Base-by-base conservation (phyloP, 2,329 filamentous ascomycete genomes). In the Penicillium paneum region DNA sequence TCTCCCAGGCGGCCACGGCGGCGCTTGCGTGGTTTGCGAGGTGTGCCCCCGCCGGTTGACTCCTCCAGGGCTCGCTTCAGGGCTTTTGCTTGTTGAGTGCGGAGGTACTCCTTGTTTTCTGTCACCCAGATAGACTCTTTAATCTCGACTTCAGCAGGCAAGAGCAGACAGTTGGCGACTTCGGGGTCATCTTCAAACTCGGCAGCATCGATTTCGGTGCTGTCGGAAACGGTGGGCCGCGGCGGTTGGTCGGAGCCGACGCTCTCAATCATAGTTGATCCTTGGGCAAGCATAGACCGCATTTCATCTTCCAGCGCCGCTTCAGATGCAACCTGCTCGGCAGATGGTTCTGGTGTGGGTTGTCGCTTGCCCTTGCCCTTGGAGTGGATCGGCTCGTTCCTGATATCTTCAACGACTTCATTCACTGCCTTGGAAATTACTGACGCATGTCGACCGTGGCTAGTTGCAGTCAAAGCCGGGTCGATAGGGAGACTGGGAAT, bases 81-180 rank as follows among this genome's bases (percentile, higher is more conserved):
- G 7, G 88, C 81, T 72, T 94, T 96, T 56, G 89, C 85, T 67
- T 97, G 91, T 68, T 95, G 88, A 45, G 86, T 83, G 8, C 93
- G 89, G 36, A 99, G 80, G 83, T 92, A 99, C 62, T 95, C 91
- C 70, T 94, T 91, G 73, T 99, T 97, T 69, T 92, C 87, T 56
- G 93, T 92, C 40, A 96, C 86, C 94, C 94, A 99, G 49, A 97
- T 89, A 56, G 86, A 85, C 71, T 97, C 92, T 71, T 97, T 97
- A 67, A 91, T 84, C 32, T 83, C 83, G 2, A 87, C 83, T 74
- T 97, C 92, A 3, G 84, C 83, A 1, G 86, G 82, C 0, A 81
- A 83, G 5, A 97, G 80, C 34, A 91, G 74, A 67, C 92, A 96
- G 64, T 89, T 89, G 55, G 82, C 77, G 5, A 99, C 91, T 71